Evolutionary conservation across 257 asterid species (phyloP).

Genomic region (Fraxinus cuspidata): DNA sequence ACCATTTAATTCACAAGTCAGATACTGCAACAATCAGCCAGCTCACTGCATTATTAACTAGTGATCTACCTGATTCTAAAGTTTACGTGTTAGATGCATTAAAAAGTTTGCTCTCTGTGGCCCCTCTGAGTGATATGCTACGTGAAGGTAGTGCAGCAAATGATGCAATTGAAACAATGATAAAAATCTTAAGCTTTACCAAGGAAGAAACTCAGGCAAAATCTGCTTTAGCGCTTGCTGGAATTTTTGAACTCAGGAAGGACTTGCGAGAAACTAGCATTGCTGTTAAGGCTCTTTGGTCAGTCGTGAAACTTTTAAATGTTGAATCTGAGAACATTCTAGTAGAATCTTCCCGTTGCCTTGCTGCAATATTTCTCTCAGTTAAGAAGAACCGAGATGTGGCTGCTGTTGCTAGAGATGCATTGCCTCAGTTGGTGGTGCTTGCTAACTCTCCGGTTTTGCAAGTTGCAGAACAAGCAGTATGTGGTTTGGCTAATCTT

Average conservation of each 20-base stretch:
- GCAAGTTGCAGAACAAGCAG: constrained; percentile 92
- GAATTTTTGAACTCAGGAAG: constrained; percentile 77
- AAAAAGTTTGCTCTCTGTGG: constrained; percentile 89
- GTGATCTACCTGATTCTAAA: constrained; percentile 97
- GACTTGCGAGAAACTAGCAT: constrained; percentile 86
- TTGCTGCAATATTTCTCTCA: constrained; percentile 88
- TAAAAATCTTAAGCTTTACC: constrained; percentile 72
- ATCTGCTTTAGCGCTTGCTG: constrained; percentile 88
- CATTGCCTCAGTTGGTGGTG: constrained; percentile 65
- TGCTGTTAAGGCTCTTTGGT: constrained; percentile 67
- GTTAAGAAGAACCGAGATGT: constrained; percentile 84
- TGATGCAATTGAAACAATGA: constrained; percentile 95
- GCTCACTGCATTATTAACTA: constrained; percentile 86
- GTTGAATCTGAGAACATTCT: constrained; percentile 69
- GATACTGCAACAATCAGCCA: constrained; percentile 98
- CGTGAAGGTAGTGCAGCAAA: constrained; percentile 98
- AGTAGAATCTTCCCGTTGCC: constrained; percentile 74
- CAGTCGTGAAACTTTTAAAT: constrained; percentile 66
- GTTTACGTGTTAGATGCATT: constrained; percentile 87
- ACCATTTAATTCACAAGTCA: constrained; percentile 97
- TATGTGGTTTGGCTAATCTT: constrained; percentile 92
- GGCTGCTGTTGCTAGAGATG: constrained; percentile 78
- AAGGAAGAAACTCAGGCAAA: constrained; percentile 93
- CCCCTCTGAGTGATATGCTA: constrained; percentile 72
- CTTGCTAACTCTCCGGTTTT: constrained; percentile 77